Percentiles rank a stretch among this genome's conserved stretches.
phyloP scores from a whole-genome alignment of 2,329 filamentous ascomycete genomes.

The Cladophialophora yegresii region DNA sequence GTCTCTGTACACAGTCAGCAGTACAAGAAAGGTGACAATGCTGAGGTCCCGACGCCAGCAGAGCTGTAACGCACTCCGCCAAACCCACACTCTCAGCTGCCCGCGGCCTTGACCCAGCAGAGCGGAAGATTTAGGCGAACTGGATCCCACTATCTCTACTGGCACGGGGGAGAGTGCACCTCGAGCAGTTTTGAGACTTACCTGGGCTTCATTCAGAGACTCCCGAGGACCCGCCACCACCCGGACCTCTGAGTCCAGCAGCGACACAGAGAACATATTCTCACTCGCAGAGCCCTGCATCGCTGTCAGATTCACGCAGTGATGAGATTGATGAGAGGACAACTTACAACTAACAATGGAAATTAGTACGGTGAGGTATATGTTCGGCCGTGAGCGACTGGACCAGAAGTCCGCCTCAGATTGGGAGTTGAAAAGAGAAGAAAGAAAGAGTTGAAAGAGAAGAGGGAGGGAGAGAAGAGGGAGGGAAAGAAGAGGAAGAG shows the following conservation, averaged over 20 bases:
- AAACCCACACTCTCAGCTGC: slow-evolving; percentile 6
- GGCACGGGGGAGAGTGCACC: slow-evolving; percentile 2
- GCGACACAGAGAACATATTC: background rate
- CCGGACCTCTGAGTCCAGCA: background rate
- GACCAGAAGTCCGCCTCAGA: background rate
- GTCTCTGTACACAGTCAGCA: slow-evolving; percentile 9
- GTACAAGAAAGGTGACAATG: background rate
- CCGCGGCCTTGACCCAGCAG: background rate
- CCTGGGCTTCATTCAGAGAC: background rate
- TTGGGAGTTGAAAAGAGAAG: background rate
- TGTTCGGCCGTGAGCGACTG: background rate
- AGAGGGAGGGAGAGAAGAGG: background rate
- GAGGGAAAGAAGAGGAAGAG: background rate
- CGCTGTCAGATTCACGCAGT: background rate
- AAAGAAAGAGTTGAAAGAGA: background rate
- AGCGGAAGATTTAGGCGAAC: background rate
- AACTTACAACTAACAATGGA: slow-evolving; percentile 19
- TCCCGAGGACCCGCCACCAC: slow-evolving; percentile 17
- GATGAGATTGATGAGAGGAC: background rate
- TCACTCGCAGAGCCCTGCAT: slow-evolving; percentile 1
- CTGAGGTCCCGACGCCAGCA: slow-evolving; percentile 6
- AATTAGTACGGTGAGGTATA: slow-evolving; percentile 16
- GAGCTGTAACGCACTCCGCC: slow-evolving; percentile 3
- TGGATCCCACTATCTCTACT: background rate
- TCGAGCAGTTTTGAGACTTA: background rate